These are phyloP conservation scores for Magnolia kwangsiensis DNA, from an alignment of 164 flowering plant species.

Conservation along the genomic window DNA sequence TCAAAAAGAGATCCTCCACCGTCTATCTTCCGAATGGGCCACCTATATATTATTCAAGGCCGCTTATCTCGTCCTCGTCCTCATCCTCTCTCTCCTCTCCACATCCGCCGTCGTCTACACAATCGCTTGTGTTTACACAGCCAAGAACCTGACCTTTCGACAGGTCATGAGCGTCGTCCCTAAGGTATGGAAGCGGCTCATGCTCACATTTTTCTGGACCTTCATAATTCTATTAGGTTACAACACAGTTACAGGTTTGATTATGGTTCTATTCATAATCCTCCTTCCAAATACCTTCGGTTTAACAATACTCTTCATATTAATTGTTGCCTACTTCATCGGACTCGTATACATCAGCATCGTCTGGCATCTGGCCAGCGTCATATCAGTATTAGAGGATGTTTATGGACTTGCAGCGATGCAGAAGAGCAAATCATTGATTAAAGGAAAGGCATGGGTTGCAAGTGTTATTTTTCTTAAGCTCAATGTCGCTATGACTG, in stretches of 20 bases:
- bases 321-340: slow-evolving; percentile 20
- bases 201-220: slow-evolving; percentile 44
- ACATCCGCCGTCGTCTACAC: slow-evolving; percentile 49
- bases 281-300: neutral
- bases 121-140: slow-evolving; percentile 43
- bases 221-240: slow-evolving; percentile 29
- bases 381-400: slow-evolving; percentile 59
- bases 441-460: slow-evolving; percentile 44
- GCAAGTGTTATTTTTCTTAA: slow-evolving; percentile 24
- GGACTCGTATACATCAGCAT: slow-evolving; percentile 49
- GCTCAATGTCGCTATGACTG: slow-evolving; percentile 7
- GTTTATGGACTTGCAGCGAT: slow-evolving; percentile 47
- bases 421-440: slow-evolving; percentile 49
- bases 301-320: neutral
- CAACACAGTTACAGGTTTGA: slow-evolving; percentile 19
- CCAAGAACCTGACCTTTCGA: slow-evolving; percentile 30
- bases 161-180: slow-evolving; percentile 49
- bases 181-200: slow-evolving; percentile 54
- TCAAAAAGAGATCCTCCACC: slow-evolving; percentile 16
- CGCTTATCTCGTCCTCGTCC: slow-evolving; percentile 24
- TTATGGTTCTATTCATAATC: slow-evolving; percentile 11
- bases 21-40: slow-evolving; percentile 27
- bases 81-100: slow-evolving; percentile 37
- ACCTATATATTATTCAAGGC: slow-evolving; percentile 29
- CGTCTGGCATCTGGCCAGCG: slow-evolving; percentile 63